Conservation (phyloP, 805 yeast genomes). For the Yamadazyma nakazawae region DNA sequence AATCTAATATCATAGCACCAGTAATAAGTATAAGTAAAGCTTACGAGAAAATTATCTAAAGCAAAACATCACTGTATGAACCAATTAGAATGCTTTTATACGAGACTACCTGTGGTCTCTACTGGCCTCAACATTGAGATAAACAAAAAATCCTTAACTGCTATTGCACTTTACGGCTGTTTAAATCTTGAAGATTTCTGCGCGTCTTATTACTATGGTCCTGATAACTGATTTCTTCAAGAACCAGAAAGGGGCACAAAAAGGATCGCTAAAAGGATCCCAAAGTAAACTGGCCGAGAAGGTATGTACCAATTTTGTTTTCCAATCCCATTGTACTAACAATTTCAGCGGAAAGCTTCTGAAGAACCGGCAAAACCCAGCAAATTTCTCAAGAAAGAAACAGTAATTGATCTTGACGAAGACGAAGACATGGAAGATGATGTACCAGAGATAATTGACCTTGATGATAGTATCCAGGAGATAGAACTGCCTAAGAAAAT, state of each 20-base stretch:
- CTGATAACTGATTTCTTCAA: conserved; percentile 16
- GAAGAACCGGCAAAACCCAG: conserved; percentile 1
- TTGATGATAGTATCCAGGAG: conserved; percentile 15
- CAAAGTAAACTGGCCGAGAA: background rate
- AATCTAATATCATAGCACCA: background rate
- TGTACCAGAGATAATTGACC: background rate
- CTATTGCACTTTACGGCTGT: background rate
- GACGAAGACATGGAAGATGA: conserved; percentile 1
- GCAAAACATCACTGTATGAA: no score
- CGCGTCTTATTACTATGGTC: conserved; percentile 9
- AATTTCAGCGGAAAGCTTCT: background rate
- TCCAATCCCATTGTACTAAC: background rate
- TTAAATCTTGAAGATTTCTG: background rate
- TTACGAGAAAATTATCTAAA: no score
- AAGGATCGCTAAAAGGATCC: background rate
- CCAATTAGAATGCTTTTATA: no score
- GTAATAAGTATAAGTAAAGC: no score
- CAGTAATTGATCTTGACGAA: conserved; percentile 11
- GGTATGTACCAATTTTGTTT: conserved; percentile 1
- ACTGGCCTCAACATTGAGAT: no score
- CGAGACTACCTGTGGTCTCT: no score
- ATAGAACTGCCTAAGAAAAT: conserved; percentile 3
- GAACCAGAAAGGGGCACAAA: conserved; percentile 2
- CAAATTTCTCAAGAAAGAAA: conserved; percentile 17
- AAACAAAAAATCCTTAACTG: no score